phyloP scores from a whole-genome alignment of 2,329 filamentous ascomycete genomes.

The Scedosporium aurantiacum region DNA sequence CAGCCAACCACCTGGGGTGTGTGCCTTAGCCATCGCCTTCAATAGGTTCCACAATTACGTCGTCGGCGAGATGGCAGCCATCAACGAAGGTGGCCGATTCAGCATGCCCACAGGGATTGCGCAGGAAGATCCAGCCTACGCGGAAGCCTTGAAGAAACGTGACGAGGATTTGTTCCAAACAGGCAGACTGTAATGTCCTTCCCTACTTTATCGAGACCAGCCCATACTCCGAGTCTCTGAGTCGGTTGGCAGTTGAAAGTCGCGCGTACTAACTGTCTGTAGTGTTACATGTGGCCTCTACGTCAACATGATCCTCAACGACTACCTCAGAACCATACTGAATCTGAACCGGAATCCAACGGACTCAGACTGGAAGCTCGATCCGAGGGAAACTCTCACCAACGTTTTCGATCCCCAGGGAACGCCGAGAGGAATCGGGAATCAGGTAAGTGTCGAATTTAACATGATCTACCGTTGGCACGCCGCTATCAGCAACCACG shows the following conservation, averaged over 20 bases:
- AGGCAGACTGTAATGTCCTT: constrained; percentile 15
- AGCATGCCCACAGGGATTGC: constrained; percentile 11
- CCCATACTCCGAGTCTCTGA: background rate
- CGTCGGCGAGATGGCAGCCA: constrained; percentile 51
- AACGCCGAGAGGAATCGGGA: constrained; percentile 18
- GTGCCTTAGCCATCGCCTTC: constrained; percentile 60
- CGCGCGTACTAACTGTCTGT: background rate
- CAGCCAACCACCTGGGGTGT: constrained; percentile 56
- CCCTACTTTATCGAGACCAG: background rate
- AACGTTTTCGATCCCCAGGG: constrained; percentile 12
- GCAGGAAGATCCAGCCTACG: constrained; percentile 11
- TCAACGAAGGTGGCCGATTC: constrained; percentile 31
- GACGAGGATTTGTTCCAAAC: constrained; percentile 30
- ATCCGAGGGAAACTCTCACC: constrained; percentile 11
- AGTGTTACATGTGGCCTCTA: constrained; percentile 43
- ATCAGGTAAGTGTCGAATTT: constrained; percentile 24
- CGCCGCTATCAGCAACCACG: constrained; percentile 18
- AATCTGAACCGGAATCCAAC: constrained; percentile 35
- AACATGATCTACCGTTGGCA: constrained; percentile 25
- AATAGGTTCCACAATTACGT: constrained; percentile 73
- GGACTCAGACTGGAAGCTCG: constrained; percentile 47
- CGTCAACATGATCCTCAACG: constrained; percentile 34
- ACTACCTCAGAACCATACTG: constrained; percentile 27
- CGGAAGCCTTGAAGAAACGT: constrained; percentile 23
- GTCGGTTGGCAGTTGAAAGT: background rate